These are phyloP conservation scores for Mycena crocata DNA, from an alignment of 768 basidiomycete genomes.

Conservation along the genomic window DNA sequence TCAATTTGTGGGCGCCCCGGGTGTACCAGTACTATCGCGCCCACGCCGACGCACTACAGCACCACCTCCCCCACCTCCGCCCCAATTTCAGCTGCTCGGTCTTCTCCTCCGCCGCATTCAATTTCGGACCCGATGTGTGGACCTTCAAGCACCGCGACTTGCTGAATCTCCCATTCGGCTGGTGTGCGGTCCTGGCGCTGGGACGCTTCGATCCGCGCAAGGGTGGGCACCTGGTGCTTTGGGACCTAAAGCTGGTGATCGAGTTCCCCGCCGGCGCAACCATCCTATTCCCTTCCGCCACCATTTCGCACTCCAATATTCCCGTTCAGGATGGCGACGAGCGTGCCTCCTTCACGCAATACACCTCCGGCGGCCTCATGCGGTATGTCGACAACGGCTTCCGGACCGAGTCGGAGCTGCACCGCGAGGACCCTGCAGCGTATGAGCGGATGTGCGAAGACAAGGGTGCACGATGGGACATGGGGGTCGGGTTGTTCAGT, in stretches of 20 bases:
- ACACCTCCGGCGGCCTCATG: constrained; percentile 40
- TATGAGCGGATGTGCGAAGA: too few relatives aligned
- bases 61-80: neutral
- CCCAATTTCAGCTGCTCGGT: constrained; percentile 32
- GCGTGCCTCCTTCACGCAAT: constrained; percentile 39
- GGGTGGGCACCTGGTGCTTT: constrained; percentile 47
- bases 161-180: constrained; percentile 43
- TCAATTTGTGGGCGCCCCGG: neutral
- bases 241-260: constrained; percentile 38
- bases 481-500: too few relatives aligned
- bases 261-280: constrained; percentile 39
- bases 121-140: constrained; percentile 36
- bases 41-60: neutral
- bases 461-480: too few relatives aligned
- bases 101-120: constrained; percentile 41
- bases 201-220: constrained; percentile 40
- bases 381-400: too few relatives aligned
- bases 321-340: too few relatives aligned
- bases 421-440: too few relatives aligned
- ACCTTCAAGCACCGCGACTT: constrained; percentile 41
- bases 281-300: constrained; percentile 43
- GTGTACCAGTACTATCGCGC: neutral
- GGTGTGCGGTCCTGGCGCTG: constrained; percentile 44
- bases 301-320: constrained; percentile 42
- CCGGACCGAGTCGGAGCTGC: constrained; percentile 38